Conservation (phyloP, 352 stramenopile genomes). For the Pythium utonaiense region DNA sequence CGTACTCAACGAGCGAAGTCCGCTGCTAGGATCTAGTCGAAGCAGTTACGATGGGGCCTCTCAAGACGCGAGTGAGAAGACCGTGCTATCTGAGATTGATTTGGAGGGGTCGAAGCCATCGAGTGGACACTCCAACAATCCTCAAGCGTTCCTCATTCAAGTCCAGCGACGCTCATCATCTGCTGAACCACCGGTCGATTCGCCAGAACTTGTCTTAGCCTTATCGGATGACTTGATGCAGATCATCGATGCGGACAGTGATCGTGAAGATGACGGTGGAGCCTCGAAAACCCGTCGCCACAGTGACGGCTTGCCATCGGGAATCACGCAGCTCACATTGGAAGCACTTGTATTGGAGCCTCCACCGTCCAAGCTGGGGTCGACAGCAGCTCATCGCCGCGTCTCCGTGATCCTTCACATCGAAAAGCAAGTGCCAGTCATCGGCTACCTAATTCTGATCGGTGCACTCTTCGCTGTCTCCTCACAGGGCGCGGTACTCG, state of each 20-base stretch:
- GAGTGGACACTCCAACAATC: background rate
- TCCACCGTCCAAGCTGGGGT: background rate
- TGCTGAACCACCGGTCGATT: background rate
- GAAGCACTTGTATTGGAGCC: slow-evolving; percentile 28
- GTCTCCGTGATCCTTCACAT: slow-evolving; percentile 39
- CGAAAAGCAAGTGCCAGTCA: slow-evolving; percentile 40
- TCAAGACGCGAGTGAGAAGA: slow-evolving; percentile 5
- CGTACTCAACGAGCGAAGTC: slow-evolving; percentile 10
- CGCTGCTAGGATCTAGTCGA: slow-evolving; percentile 9
- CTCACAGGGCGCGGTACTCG: slow-evolving; percentile 41
- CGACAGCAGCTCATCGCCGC: background rate
- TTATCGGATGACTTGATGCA: slow-evolving; percentile 25
- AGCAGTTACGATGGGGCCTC: background rate
- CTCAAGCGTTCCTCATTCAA: slow-evolving; percentile 24
- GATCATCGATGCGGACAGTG: background rate
- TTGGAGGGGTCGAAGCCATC: slow-evolving; percentile 1
- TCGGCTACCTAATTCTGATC: slow-evolving; percentile 44
- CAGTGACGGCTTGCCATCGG: slow-evolving; percentile 26
- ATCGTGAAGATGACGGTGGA: background rate
- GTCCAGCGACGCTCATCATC: background rate
- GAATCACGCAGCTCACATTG: slow-evolving; percentile 34
- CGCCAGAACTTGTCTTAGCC: slow-evolving; percentile 29
- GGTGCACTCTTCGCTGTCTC: slow-evolving; percentile 37
- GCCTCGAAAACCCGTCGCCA: background rate
- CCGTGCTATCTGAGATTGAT: slow-evolving; percentile 23